Evolutionary conservation across 2,329 filamentous ascomycete species (phyloP).

Genomic region (Fusarium keratoplasticum): DNA sequence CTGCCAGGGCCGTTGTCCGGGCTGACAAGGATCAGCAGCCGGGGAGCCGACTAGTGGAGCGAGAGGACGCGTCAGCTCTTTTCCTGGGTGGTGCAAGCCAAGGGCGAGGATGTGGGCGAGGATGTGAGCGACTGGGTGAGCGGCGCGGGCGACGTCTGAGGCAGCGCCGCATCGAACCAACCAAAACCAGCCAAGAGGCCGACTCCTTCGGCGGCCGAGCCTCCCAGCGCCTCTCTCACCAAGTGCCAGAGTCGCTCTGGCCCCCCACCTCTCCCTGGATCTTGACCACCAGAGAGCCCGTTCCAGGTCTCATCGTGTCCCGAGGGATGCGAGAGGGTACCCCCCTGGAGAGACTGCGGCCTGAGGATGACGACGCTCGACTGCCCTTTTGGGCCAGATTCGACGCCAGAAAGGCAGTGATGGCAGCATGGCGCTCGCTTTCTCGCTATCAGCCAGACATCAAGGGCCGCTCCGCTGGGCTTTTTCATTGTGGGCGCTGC

Average conservation of each 20-base stretch:
- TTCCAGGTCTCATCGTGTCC: slow-evolving; percentile 10
- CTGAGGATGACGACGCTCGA: slow-evolving; percentile 49
- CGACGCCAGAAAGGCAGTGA: slow-evolving; percentile 33
- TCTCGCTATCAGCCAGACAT: slow-evolving; percentile 1
- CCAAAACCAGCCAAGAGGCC: slow-evolving; percentile 11
- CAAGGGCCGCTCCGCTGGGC: slow-evolving; percentile 22
- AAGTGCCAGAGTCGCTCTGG: slow-evolving; percentile 4
- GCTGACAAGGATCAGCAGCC: slow-evolving; percentile 40
- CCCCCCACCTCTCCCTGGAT: slow-evolving; percentile 18
- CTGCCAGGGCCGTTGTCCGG: slow-evolving; percentile 39
- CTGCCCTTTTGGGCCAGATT: slow-evolving; percentile 40
- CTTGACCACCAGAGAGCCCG: neutral
- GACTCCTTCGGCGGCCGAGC: slow-evolving; percentile 20
- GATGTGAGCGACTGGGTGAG: slow-evolving; percentile 22
- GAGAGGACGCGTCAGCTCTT: slow-evolving; percentile 47
- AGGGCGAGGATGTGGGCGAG: slow-evolving; percentile 33
- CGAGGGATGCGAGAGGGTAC: slow-evolving; percentile 15
- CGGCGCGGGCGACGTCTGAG: slow-evolving; percentile 34
- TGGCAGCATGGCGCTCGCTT: slow-evolving; percentile 23
- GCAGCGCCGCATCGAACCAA: slow-evolving; percentile 30
- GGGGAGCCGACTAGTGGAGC: slow-evolving; percentile 39
- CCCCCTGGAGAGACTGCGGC: slow-evolving; percentile 36
- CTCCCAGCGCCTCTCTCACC: slow-evolving; percentile 12
- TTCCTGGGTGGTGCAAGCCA: slow-evolving; percentile 42
- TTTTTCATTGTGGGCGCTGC: slow-evolving; percentile 26